These are phyloP conservation scores for Linnemannia elongata DNA, from an alignment of 192 early-diverging fungal genomes.

Conservation along the genomic window DNA sequence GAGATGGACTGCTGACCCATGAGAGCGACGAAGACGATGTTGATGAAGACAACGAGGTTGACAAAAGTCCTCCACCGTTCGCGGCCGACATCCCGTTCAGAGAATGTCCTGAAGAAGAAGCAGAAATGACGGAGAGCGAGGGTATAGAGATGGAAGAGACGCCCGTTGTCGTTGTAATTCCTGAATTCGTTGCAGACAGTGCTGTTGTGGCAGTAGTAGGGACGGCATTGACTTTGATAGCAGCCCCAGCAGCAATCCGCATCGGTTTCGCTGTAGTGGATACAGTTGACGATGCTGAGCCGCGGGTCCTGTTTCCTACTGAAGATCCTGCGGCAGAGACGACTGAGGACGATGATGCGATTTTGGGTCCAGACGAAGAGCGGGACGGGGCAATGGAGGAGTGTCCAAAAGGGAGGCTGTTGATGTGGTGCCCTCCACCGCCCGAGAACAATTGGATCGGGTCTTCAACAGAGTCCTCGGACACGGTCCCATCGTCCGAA, in stretches of 20 bases:
- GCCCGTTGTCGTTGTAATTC: neutral
- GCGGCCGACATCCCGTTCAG: constrained; percentile 5
- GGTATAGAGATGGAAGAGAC: constrained; percentile 9
- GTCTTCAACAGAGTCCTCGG: constrained; percentile 49
- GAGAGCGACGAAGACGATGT: constrained; percentile 43
- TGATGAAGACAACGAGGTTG: constrained; percentile 45
- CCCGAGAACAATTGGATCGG: constrained; percentile 46
- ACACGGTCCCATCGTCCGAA: constrained; percentile 46
- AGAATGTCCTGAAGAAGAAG: constrained; percentile 9
- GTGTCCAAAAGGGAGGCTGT: constrained; percentile 17
- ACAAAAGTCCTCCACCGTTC: constrained; percentile 22
- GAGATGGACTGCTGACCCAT: constrained; percentile 35
- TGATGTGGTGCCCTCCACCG: constrained; percentile 27
- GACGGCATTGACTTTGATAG: constrained; percentile 31
- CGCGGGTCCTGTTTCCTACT: neutral
- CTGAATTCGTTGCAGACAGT: neutral
- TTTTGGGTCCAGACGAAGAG: constrained; percentile 8
- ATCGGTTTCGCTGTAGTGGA: constrained; percentile 18
- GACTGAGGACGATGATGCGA: neutral
- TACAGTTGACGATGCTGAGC: neutral
- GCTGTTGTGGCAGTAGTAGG: constrained; percentile 15
- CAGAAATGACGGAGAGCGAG: neutral
- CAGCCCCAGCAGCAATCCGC: constrained; percentile 51
- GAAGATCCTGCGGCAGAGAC: constrained; percentile 4
- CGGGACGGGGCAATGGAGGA: neutral